Evolutionary conservation across 306 rosid species (phyloP), one percentile per base, ranked within the genome.

Genomic region (Citrullus mucosospermus): DNA sequence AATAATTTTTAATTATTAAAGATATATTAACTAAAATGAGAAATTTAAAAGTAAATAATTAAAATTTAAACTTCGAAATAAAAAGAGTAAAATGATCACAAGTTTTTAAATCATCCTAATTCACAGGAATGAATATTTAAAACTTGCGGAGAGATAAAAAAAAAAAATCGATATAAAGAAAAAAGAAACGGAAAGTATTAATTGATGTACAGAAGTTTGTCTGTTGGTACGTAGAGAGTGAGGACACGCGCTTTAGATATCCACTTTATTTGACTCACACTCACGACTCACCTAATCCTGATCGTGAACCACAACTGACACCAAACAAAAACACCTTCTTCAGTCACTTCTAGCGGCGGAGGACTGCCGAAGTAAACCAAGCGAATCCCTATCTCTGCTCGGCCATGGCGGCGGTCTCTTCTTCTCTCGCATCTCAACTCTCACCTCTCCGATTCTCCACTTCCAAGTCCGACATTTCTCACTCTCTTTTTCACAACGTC

Each of bases 401-500:
- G 50, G 57, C 80, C 17, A 92, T 92, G 97, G 97, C 97, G 74
- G 91, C 84, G 51, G 90, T 91, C 17, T 90, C 98, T 59, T 83
- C 96, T 2, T 93, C 98, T 79, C 89, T 90, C 20, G 93, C 84
- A 28, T 93, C 98, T 22, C 98, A 90, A 16, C 89, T 86, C 85
- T 78, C 87, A 58, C 90, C 89, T 36, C 89, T 95, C 57, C 97
- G 93, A 51, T 90, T 85, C 56, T 87, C 93, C 30, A 83, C 68
- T 61, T 71, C 80, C 44, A 90, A 89, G 28, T 78, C 90, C 77
- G 90, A 91, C 16, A 41, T 28, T 60, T 81, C 87, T 10, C 90
- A 81, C 20, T 62, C 92, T 39, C 72, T 83, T 54, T 87, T 88
- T 74, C 88, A 87, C 7, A 81, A 84, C 56, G 62, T 86, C 43